A percentile compares a stretch with the other conserved stretches of the same genome.
Conservation (phyloP, 352 stramenopile species). For the Halophytophthora polymorphica region DNA sequence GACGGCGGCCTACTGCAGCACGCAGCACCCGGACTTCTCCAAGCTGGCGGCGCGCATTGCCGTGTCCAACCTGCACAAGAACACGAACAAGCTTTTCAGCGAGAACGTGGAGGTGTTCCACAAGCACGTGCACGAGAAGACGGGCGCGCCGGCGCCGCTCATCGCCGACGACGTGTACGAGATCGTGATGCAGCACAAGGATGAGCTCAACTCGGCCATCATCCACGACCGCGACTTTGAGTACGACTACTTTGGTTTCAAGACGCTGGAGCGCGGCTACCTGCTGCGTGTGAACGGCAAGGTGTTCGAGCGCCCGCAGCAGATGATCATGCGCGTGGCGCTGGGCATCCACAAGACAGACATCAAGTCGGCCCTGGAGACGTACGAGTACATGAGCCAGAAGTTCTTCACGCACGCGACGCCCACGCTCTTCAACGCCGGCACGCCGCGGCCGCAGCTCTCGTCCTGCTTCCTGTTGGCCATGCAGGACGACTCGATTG, state of each 20-base stretch:
- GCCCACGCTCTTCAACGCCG: slow-evolving; percentile 99
- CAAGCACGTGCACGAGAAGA: slow-evolving; percentile 96
- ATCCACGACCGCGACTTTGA: slow-evolving; percentile 98
- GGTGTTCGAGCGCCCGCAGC: slow-evolving; percentile 97
- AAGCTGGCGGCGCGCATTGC: slow-evolving; percentile 97
- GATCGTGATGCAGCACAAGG: slow-evolving; percentile 94
- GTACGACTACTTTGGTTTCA: slow-evolving; percentile 99
- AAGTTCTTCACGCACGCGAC: slow-evolving; percentile 98
- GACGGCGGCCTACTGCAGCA: slow-evolving; percentile 96
- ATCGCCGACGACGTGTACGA: slow-evolving; percentile 95
- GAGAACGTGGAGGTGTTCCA: slow-evolving; percentile 94
- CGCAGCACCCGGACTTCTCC: slow-evolving; percentile 98
- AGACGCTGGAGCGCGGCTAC: slow-evolving; percentile 98
- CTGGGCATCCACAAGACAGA: slow-evolving; percentile 98
- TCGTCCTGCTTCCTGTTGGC: slow-evolving; percentile 97
- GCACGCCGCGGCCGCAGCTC: slow-evolving; percentile 97
- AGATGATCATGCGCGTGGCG: slow-evolving; percentile 98
- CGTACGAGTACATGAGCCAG: slow-evolving; percentile 97
- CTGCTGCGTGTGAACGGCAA: slow-evolving; percentile 94
- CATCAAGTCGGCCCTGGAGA: slow-evolving; percentile 93
- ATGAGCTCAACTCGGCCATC: slow-evolving; percentile 95
- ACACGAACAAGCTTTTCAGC: slow-evolving; percentile 95
- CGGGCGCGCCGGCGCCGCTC: slow-evolving; percentile 87
- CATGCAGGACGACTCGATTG: slow-evolving; percentile 99
- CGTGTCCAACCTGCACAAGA: slow-evolving; percentile 99